Conservation (phyloP, 106 monocot species). For the Dendrobium huoshanense region DNA sequence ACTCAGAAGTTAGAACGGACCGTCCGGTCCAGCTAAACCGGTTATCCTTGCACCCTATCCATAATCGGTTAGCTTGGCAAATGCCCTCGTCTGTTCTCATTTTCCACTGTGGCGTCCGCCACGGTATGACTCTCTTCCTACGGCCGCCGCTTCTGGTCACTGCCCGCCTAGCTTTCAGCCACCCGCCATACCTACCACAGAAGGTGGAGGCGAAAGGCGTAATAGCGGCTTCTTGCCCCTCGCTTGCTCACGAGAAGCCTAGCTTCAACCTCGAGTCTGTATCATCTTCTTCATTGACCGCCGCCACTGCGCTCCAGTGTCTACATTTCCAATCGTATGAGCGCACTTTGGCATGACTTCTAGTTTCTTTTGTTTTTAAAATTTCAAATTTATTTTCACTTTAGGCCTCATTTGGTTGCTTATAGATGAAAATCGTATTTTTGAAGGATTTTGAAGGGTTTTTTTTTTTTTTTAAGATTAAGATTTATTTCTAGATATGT, state of each 20-base stretch:
- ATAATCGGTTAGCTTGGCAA: too few species aligned
- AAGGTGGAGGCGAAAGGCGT: neutral
- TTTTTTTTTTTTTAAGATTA: too few species aligned
- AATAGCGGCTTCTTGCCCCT: neutral
- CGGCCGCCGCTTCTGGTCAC: slow-evolving; percentile 13
- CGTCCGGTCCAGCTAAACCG: too few species aligned
- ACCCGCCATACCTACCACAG: neutral
- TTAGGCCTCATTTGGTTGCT: neutral
- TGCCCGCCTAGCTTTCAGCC: slow-evolving; percentile 23
- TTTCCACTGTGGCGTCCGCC: neutral
- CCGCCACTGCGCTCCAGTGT: slow-evolving; percentile 48
- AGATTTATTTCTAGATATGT: too few species aligned
- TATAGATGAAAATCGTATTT: too few species aligned
- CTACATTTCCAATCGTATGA: slow-evolving; percentile 73
- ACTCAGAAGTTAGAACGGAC: too few species aligned
- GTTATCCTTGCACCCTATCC: too few species aligned
- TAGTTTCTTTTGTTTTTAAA: neutral
- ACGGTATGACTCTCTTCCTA: slow-evolving; percentile 28
- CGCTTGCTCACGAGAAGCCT: slow-evolving; percentile 8
- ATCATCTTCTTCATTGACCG: slow-evolving; percentile 16
- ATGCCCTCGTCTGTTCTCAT: too few species aligned
- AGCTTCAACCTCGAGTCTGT: slow-evolving; percentile 7
- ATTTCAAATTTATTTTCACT: neutral
- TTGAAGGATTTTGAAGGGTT: too few species aligned
- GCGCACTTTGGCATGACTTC: neutral